These are phyloP conservation scores for Tolypocladium nubicola DNA, from an alignment of 2,329 filamentous ascomycete genomes.

Conservation along the genomic window DNA sequence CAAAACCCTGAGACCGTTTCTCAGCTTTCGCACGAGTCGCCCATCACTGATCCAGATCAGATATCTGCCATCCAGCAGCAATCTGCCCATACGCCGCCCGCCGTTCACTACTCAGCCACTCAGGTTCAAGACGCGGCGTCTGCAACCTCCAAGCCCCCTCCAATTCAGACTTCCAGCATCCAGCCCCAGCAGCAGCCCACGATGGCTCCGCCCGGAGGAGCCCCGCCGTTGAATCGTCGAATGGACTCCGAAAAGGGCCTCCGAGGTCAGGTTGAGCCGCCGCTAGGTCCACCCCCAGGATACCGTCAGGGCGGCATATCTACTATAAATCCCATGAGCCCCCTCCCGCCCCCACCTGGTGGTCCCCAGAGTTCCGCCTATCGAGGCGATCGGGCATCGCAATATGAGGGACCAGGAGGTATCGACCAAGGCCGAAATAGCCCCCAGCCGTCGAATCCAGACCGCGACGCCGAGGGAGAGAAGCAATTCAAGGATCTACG, in stretches of 20 bases:
- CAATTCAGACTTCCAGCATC: slow-evolving; percentile 15
- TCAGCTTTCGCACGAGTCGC: slow-evolving; percentile 52
- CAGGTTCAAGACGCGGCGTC: slow-evolving; percentile 24
- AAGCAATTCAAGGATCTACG: slow-evolving; percentile 48
- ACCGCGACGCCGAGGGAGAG: slow-evolving; percentile 36
- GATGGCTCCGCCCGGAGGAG: slow-evolving; percentile 39
- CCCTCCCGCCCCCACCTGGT: slow-evolving; percentile 27
- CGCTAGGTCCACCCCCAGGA: slow-evolving; percentile 35
- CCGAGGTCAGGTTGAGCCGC: slow-evolving; percentile 30
- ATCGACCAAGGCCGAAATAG: slow-evolving; percentile 42
- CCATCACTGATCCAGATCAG: slow-evolving; percentile 37
- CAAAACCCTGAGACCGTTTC: slow-evolving; percentile 50
- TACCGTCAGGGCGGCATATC: slow-evolving; percentile 41
- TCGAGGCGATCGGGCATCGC: slow-evolving; percentile 27
- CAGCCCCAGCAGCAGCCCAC: slow-evolving; percentile 21
- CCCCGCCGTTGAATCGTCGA: slow-evolving; percentile 32
- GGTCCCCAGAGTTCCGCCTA: slow-evolving; percentile 23
- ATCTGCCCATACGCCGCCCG: slow-evolving; percentile 31
- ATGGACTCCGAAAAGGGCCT: slow-evolving; percentile 38
- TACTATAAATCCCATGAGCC: slow-evolving; percentile 31
- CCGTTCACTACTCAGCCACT: slow-evolving; percentile 25
- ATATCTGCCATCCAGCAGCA: slow-evolving; percentile 30
- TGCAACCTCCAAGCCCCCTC: slow-evolving; percentile 13
- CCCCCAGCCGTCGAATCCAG: slow-evolving; percentile 38
- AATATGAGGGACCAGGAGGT: slow-evolving; percentile 32